These are phyloP conservation scores for Cylindrotheca closterium DNA, from an alignment of 108 stramenopile species.

Conservation along the genomic window DNA sequence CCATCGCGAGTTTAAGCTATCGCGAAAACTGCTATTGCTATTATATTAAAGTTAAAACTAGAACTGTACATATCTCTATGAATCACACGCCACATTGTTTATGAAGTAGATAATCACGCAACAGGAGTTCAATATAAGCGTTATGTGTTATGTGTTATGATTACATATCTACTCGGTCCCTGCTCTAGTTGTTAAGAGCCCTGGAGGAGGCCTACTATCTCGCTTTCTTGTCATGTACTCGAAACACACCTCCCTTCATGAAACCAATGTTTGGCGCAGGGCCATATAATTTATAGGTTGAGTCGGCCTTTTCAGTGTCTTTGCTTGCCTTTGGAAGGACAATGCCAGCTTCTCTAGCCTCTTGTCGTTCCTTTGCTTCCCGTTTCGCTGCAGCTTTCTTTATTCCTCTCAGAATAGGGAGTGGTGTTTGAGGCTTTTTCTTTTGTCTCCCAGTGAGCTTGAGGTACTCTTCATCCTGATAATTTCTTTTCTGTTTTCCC, in stretches of 20 bases:
- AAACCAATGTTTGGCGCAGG: conserved; percentile 80
- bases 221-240: conserved; percentile 34
- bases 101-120: too few species aligned
- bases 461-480: conserved; percentile 67
- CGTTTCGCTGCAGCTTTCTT: conserved; percentile 65
- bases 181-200: too few species aligned
- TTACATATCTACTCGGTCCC: too few species aligned
- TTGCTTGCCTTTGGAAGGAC: conserved; percentile 49
- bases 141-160: too few species aligned
- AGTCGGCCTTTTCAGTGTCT: conserved; percentile 7
- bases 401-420: conserved; percentile 71
- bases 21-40: not conserved
- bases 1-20: conserved; percentile 60
- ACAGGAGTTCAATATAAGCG: too few species aligned
- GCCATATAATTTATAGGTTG: conserved; percentile 41
- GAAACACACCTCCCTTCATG: conserved; percentile 68
- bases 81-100: too few species aligned
- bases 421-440: conserved; percentile 68
- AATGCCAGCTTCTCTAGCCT: conserved; percentile 73
- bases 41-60: too few species aligned
- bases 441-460: conserved; percentile 62
- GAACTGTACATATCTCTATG: too few species aligned
- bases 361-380: conserved; percentile 46
- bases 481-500: conserved; percentile 59
- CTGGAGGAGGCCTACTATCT: not conserved